Conservation (phyloP, 495 filamentous ascomycete genomes). For the Xylaria scruposa region DNA sequence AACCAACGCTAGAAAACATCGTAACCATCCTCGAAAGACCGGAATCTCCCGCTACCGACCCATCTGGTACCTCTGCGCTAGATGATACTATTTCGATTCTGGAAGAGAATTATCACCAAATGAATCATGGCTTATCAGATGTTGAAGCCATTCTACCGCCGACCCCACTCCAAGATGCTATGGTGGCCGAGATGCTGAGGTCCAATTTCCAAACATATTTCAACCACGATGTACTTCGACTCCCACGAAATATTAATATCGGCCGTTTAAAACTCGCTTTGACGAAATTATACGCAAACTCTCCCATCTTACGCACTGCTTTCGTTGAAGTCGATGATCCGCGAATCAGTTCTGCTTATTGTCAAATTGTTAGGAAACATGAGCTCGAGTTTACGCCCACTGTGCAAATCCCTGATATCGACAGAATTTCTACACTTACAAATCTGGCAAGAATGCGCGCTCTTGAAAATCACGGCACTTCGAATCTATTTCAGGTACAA, state of each 20-base stretch:
- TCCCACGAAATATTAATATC: conserved; percentile 57
- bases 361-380: conserved; percentile 63
- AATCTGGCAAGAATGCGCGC: conserved; percentile 41
- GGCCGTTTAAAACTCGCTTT: conserved; percentile 64
- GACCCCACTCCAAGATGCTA: conserved; percentile 81
- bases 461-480: conserved; percentile 30
- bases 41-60: background rate
- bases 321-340: conserved; percentile 70
- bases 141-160: conserved; percentile 65
- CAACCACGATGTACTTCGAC: conserved; percentile 73
- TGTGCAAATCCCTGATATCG: conserved; percentile 29
- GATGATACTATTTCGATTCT: conserved; percentile 28
- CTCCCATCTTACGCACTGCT: conserved; percentile 75
- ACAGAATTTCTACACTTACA: conserved; percentile 37
- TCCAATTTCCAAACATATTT: conserved; percentile 75
- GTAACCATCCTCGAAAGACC: conserved; percentile 23
- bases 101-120: conserved; percentile 1
- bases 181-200: conserved; percentile 75
- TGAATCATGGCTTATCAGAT: background rate
- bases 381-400: conserved; percentile 27
- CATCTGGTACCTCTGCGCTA: conserved; percentile 7
- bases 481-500: conserved; percentile 50
- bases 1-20: conserved; percentile 68
- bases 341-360: conserved; percentile 61
- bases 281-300: conserved; percentile 58